Evolutionary conservation across 352 stramenopile genomes (phyloP).

Genomic region (Globisporangium mamillatum): DNA sequence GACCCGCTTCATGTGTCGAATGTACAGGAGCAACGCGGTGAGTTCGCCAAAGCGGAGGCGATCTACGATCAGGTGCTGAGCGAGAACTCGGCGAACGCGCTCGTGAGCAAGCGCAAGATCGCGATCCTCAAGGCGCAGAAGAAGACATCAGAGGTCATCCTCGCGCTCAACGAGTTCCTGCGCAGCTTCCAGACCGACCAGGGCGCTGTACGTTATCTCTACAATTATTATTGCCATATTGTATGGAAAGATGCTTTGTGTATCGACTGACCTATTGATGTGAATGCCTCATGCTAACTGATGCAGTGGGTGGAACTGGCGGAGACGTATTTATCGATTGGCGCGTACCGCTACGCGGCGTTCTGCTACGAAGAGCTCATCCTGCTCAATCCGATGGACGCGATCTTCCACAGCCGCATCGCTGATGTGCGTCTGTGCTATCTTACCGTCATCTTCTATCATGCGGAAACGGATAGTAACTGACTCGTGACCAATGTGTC

Average conservation of each 20-base stretch:
- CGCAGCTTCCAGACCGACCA: constrained; percentile 59
- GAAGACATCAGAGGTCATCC: constrained; percentile 50
- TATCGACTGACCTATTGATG: constrained; percentile 3
- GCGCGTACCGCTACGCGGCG: constrained; percentile 50
- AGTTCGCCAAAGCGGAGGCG: constrained; percentile 52
- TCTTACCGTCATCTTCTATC: background rate
- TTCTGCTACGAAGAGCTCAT: constrained; percentile 80
- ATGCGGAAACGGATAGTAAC: background rate
- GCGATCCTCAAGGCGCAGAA: constrained; percentile 64
- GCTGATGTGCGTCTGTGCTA: constrained; percentile 38
- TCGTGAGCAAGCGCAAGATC: constrained; percentile 67
- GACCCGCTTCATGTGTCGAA: too few relatives aligned
- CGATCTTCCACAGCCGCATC: constrained; percentile 59
- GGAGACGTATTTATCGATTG: constrained; percentile 52
- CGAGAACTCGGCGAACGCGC: constrained; percentile 53
- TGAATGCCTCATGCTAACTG: constrained; percentile 7
- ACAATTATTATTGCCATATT: background rate
- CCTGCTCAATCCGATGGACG: constrained; percentile 65
- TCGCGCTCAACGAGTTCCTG: constrained; percentile 57
- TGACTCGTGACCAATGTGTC: background rate
- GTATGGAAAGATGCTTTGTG: background rate
- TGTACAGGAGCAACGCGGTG: constrained; percentile 38
- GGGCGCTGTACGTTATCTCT: constrained; percentile 30
- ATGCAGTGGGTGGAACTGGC: constrained; percentile 60
- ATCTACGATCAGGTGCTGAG: constrained; percentile 60